Evolutionary conservation across 78 protist species (phyloP).

Genomic region (Dictyostelium capitatum): DNA sequence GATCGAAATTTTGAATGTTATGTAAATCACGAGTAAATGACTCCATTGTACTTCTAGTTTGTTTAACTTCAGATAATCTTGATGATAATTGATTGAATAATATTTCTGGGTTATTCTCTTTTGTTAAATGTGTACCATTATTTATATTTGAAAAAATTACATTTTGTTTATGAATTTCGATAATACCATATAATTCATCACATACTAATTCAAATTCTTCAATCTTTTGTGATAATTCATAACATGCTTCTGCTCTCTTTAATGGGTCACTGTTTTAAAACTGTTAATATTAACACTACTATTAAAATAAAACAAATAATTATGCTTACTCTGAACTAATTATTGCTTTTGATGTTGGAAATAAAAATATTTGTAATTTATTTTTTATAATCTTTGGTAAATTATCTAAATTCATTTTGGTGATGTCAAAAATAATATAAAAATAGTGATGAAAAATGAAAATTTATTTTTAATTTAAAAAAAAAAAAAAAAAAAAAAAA

Average conservation of each 20-base stretch:
- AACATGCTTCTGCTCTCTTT: slow-evolving; percentile 34
- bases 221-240: slow-evolving; percentile 46
- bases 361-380: neutral
- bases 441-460: neutral
- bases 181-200: slow-evolving; percentile 38
- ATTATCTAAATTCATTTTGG: neutral
- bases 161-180: slow-evolving; percentile 64
- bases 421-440: neutral
- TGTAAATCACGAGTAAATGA: neutral
- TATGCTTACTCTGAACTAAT: neutral
- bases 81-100: neutral
- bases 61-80: slow-evolving; percentile 27
- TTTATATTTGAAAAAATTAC: slow-evolving; percentile 34
- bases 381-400: neutral
- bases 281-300: neutral
- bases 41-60: slow-evolving; percentile 38
- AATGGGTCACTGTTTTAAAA: neutral
- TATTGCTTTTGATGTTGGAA: neutral
- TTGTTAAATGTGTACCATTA: neutral
- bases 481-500: neutral
- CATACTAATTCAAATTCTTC: slow-evolving; percentile 58
- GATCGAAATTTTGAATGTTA: neutral
- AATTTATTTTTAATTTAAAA: neutral
- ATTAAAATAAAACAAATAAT: neutral
- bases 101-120: slow-evolving; percentile 21